A percentile compares a stretch with the other conserved stretches of the same genome.
phyloP scores from a whole-genome alignment of 2,329 filamentous ascomycete species.

The Diaporthe ilicicola region DNA sequence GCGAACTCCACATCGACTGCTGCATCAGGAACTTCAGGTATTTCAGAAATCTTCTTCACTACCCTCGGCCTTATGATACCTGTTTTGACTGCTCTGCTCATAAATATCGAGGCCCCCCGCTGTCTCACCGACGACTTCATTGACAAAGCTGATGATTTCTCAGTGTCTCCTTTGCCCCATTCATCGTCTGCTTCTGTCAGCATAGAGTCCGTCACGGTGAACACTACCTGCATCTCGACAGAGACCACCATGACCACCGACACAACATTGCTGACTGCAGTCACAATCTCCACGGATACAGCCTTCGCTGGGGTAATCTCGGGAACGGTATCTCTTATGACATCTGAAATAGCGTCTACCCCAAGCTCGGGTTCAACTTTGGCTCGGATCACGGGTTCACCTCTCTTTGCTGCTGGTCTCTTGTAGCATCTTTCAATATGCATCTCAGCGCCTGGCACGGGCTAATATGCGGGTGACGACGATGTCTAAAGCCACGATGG shows the following conservation, averaged over 20 bases:
- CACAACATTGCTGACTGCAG: conserved; percentile 5
- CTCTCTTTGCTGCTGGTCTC: background rate
- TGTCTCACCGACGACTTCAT: background rate
- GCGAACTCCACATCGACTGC: background rate
- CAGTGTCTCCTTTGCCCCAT: background rate
- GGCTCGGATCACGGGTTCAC: background rate
- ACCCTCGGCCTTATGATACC: background rate
- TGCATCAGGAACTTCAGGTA: background rate
- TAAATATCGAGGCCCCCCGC: background rate
- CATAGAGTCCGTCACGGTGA: conserved; percentile 1
- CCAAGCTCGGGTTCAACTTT: background rate
- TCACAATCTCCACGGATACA: conserved; percentile 18
- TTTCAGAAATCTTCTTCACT: background rate
- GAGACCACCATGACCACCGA: conserved; percentile 6
- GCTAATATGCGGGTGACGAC: no score
- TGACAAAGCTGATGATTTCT: background rate
- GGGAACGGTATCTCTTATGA: conserved; percentile 1
- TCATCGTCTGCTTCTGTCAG: background rate
- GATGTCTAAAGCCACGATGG: background rate
- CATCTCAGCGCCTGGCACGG: background rate
- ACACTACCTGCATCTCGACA: conserved; percentile 15
- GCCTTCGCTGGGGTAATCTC: background rate
- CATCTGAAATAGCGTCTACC: background rate
- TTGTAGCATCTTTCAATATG: background rate
- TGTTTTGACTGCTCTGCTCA: background rate